phyloP scores from a whole-genome alignment of 2,329 filamentous ascomycete genomes.

The Penicillium sp. region DNA sequence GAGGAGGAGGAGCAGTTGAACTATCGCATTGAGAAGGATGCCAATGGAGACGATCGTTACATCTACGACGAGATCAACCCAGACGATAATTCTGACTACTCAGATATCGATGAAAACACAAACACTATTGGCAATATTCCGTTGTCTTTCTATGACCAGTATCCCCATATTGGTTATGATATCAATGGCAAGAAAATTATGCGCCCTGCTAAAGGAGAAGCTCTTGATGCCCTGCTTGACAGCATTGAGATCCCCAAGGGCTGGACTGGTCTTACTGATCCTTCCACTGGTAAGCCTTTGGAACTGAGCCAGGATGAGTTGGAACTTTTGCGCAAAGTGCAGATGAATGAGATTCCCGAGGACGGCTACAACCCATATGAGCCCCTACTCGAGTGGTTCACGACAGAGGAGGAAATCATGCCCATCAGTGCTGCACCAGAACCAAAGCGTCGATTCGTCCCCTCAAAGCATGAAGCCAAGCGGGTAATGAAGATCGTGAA shows the following conservation, averaged over 20 bases:
- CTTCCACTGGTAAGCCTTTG: conserved; percentile 88
- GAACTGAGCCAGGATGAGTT: conserved; percentile 86
- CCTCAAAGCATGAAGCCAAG: conserved; percentile 96
- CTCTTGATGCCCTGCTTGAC: conserved; percentile 89
- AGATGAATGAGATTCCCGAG: conserved; percentile 84
- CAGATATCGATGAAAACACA: conserved; percentile 74
- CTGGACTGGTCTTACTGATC: conserved; percentile 95
- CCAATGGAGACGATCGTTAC: conserved; percentile 88
- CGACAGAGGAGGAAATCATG: conserved; percentile 88
- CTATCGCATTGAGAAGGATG: conserved; percentile 72
- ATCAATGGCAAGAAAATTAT: conserved; percentile 99
- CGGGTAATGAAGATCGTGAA: conserved; percentile 96
- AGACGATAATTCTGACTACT: conserved; percentile 94
- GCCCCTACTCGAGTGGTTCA: conserved; percentile 93
- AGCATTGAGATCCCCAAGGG: conserved; percentile 97
- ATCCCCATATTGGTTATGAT: conserved; percentile 97
- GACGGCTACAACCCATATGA: conserved; percentile 94
- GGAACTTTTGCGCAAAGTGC: conserved; percentile 84
- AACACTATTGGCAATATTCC: conserved; percentile 98
- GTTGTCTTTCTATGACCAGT: conserved; percentile 93
- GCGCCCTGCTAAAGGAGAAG: conserved; percentile 91
- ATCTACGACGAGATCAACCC: conserved; percentile 93
- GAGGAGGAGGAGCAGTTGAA: conserved; percentile 48
- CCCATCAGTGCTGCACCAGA: conserved; percentile 92
- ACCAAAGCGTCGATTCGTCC: conserved; percentile 92